These are phyloP conservation scores for Scedosporium aurantiacum DNA, from an alignment of 2,329 filamentous ascomycete genomes.

Conservation along the genomic window DNA sequence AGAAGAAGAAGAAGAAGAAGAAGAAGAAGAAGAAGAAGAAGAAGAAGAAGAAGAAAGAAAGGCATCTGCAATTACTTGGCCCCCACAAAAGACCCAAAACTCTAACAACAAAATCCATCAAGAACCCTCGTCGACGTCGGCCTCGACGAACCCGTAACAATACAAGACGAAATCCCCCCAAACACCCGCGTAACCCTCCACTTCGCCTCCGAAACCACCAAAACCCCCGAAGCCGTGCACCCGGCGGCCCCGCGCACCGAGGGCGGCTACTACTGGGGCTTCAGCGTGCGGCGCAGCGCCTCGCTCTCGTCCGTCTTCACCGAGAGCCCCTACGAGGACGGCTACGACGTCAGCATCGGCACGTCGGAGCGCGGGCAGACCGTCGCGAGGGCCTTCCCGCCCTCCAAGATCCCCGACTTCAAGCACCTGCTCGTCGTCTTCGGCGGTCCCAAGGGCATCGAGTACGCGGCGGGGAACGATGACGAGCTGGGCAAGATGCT, in stretches of 20 bases:
- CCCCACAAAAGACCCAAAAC: background rate
- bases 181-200: slow-evolving; percentile 65
- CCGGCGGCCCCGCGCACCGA: slow-evolving; percentile 61
- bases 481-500: slow-evolving; percentile 45
- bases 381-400: slow-evolving; percentile 32
- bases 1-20: too few relatives aligned
- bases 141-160: slow-evolving; percentile 40
- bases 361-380: slow-evolving; percentile 66
- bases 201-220: slow-evolving; percentile 39
- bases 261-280: slow-evolving; percentile 81
- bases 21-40: too few relatives aligned
- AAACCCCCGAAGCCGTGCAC: slow-evolving; percentile 49
- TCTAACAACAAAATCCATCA: slow-evolving; percentile 7
- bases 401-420: slow-evolving; percentile 28
- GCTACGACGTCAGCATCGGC: slow-evolving; percentile 74
- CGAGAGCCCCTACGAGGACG: slow-evolving; percentile 60
- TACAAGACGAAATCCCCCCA: slow-evolving; percentile 52
- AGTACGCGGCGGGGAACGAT: slow-evolving; percentile 59
- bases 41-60: background rate
- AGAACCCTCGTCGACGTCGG: slow-evolving; percentile 50
- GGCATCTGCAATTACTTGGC: background rate
- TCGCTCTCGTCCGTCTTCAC: slow-evolving; percentile 67
- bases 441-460: slow-evolving; percentile 69
- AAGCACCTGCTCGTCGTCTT: slow-evolving; percentile 69
- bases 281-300: slow-evolving; percentile 52